Evolutionary conservation across 257 asterid species (phyloP).

Genomic region (Parsonsia alboflavescens): DNA sequence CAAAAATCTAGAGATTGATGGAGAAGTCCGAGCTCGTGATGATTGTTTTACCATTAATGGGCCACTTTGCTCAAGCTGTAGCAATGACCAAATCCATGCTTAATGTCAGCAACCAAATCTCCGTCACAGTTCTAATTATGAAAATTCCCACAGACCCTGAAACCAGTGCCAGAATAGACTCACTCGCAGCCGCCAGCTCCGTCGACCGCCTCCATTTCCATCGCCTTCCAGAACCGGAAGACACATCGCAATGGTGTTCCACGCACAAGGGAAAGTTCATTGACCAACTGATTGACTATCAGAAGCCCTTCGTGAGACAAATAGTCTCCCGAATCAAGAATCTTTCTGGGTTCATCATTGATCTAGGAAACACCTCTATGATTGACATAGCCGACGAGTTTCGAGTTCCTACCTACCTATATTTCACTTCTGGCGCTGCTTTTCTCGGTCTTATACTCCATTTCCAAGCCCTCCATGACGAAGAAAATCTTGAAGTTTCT

Average conservation of each 20-base stretch:
- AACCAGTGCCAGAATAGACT: neutral
- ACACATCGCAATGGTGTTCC: neutral
- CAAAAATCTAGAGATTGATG: no score
- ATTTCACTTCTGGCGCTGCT: conserved; percentile 8
- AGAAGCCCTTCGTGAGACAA: conserved; percentile 1
- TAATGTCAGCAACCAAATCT: no score
- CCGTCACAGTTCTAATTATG: no score
- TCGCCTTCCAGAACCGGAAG: conserved; percentile 5
- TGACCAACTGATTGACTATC: neutral
- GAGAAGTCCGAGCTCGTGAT: no score
- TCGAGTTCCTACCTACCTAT: conserved; percentile 10
- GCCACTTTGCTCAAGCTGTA: no score
- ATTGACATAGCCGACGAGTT: conserved; percentile 14
- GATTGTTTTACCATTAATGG: no score
- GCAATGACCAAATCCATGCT: no score
- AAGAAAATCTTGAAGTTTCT: neutral
- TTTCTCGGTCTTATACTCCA: conserved; percentile 13
- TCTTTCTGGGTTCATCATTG: neutral
- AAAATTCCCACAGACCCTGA: neutral
- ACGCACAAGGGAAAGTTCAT: neutral
- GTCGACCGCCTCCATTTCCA: neutral
- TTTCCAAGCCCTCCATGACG: conserved; percentile 10
- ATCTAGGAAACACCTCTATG: neutral
- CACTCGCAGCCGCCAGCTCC: neutral
- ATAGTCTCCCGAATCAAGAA: neutral